Conservation (phyloP, 306 rosid species). For the Prunus mongolica region DNA sequence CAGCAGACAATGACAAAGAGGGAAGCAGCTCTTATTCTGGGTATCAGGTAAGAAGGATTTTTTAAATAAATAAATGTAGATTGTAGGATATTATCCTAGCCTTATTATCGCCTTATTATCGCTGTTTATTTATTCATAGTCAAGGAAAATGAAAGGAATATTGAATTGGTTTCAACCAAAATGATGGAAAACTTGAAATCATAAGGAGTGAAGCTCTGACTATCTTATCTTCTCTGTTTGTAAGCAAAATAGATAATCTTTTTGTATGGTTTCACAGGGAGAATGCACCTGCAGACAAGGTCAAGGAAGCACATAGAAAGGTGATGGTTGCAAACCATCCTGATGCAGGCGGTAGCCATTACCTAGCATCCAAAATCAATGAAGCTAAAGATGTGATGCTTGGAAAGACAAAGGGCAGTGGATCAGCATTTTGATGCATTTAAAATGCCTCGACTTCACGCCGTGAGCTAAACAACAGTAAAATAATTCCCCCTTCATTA, state of each 20-base stretch:
- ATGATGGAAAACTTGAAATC: background rate
- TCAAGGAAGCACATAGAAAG: conserved; percentile 71
- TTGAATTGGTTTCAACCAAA: background rate
- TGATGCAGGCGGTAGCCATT: conserved; percentile 77
- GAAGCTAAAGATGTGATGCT: conserved; percentile 75
- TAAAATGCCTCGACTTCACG: conserved; percentile 5
- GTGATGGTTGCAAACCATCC: conserved; percentile 87
- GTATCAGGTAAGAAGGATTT: conserved; percentile 51
- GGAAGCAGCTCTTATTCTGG: conserved; percentile 73
- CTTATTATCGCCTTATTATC: too few relatives aligned
- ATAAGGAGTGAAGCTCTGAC: background rate
- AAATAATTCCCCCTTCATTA: background rate
- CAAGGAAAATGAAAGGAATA: background rate
- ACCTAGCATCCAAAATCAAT: conserved; percentile 76
- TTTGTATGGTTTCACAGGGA: conserved; percentile 43
- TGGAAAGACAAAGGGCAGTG: conserved; percentile 49
- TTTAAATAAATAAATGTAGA: background rate
- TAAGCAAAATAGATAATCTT: background rate
- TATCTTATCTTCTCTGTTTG: background rate
- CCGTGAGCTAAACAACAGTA: background rate
- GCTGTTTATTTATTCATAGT: background rate
- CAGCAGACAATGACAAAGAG: conserved; percentile 63
- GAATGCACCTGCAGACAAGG: conserved; percentile 53
- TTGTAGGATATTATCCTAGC: background rate
- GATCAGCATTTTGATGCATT: conserved; percentile 49